phyloP scores from a whole-genome alignment of 2,329 filamentous ascomycete genomes.

The Escovopsis sp. region DNA sequence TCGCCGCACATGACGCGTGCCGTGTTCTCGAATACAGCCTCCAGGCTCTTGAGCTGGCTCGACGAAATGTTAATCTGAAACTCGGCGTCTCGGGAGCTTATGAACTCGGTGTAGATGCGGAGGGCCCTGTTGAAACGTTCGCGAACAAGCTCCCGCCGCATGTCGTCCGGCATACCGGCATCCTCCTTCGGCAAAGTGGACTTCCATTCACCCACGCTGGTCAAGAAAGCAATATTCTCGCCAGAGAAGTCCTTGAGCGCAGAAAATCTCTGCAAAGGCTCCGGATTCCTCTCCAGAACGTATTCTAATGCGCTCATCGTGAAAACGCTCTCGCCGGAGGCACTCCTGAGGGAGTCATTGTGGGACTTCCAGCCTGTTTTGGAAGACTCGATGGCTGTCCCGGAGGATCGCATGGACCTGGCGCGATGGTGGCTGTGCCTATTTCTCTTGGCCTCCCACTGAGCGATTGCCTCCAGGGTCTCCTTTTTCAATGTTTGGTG shows the following conservation, averaged over 20 bases:
- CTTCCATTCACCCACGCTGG: slow-evolving; percentile 42
- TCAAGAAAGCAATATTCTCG: slow-evolving; percentile 56
- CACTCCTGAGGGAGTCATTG: slow-evolving; percentile 14
- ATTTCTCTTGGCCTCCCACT: slow-evolving; percentile 25
- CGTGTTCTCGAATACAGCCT: slow-evolving; percentile 39
- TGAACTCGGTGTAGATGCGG: slow-evolving; percentile 45
- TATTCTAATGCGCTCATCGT: slow-evolving; percentile 49
- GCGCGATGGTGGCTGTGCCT: slow-evolving; percentile 9
- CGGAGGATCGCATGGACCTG: slow-evolving; percentile 9
- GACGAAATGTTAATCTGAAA: slow-evolving; percentile 52
- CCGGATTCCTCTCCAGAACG: slow-evolving; percentile 42
- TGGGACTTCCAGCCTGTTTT: slow-evolving; percentile 19
- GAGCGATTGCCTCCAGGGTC: slow-evolving; percentile 28
- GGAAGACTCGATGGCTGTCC: slow-evolving; percentile 14
- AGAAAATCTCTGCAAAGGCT: slow-evolving; percentile 48
- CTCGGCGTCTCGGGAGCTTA: slow-evolving; percentile 43
- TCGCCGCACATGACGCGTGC: slow-evolving; percentile 28
- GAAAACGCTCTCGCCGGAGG: slow-evolving; percentile 28
- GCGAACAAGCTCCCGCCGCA: slow-evolving; percentile 18
- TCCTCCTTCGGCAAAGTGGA: slow-evolving; percentile 17
- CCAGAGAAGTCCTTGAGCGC: slow-evolving; percentile 53
- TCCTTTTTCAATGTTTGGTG: slow-evolving; percentile 25
- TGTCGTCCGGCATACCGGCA: slow-evolving; percentile 5
- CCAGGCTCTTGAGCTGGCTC: slow-evolving; percentile 33
- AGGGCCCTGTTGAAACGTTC: slow-evolving; percentile 43